Evolutionary conservation across 177 flowering plant genomes (phyloP).

Genomic region (Tripterygium wilfordii): DNA sequence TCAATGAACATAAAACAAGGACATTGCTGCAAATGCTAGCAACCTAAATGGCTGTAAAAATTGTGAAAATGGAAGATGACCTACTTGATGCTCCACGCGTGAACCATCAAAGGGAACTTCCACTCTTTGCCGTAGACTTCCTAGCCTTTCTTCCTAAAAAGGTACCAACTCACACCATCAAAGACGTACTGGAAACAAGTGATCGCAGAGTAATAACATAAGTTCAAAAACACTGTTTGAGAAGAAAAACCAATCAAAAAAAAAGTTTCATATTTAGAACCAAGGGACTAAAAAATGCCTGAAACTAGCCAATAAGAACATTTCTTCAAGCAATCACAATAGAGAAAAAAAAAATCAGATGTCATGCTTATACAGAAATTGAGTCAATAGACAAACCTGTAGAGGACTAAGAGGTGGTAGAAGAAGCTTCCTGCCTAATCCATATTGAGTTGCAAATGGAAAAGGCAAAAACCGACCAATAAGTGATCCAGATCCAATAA

Average conservation of each 20-base stretch:
- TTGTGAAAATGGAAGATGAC: slow-evolving; percentile 6
- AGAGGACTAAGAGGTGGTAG: slow-evolving; percentile 50
- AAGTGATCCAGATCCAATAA: slow-evolving; percentile 69
- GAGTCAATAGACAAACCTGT: slow-evolving; percentile 53
- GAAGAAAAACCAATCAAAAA: no score
- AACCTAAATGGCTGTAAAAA: no score
- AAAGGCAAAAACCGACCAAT: slow-evolving; percentile 56
- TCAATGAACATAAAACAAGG: no score
- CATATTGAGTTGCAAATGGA: slow-evolving; percentile 22
- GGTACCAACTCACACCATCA: slow-evolving; percentile 4
- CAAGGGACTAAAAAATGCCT: no score
- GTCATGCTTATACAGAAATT: no score
- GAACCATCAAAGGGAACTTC: slow-evolving; percentile 86
- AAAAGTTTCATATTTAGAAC: no score
- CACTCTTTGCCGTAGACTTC: slow-evolving; percentile 56
- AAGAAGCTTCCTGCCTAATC: slow-evolving; percentile 22
- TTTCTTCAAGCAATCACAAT: no score
- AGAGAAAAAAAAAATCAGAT: no score
- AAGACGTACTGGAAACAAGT: neutral
- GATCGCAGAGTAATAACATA: no score
- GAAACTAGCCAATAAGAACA: no score
- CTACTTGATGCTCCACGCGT: slow-evolving; percentile 75
- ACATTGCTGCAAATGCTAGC: no score
- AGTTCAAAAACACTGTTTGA: no score
- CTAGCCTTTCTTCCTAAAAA: slow-evolving; percentile 73